Conservation (phyloP, 1,284 basidiomycete species). For the Apiotrichum mycotoxinovorans region DNA sequence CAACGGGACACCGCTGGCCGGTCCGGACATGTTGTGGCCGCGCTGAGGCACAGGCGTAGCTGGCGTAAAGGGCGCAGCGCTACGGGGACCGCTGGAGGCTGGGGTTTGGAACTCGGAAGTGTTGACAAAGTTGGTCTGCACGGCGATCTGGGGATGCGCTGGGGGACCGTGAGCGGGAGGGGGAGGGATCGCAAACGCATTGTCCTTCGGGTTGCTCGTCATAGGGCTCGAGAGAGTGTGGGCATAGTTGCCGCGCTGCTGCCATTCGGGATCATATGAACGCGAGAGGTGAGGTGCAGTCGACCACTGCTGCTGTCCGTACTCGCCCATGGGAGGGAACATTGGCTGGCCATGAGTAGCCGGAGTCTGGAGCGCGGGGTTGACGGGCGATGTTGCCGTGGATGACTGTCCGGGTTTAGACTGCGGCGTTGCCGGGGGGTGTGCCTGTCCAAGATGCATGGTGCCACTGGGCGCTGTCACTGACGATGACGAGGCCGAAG, state of each 20-base stretch:
- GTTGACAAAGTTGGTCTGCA: slow-evolving; percentile 1
- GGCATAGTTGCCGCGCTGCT: slow-evolving; percentile 7
- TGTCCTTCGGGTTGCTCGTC: background rate
- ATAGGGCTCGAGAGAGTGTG: slow-evolving; percentile 10
- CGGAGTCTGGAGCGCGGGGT: slow-evolving; percentile 19
- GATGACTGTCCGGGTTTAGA: slow-evolving; percentile 1
- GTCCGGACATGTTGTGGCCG: background rate
- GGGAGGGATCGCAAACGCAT: background rate
- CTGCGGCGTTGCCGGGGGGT: background rate
- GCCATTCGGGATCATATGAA: slow-evolving; percentile 6
- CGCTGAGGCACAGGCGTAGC: slow-evolving; percentile 2
- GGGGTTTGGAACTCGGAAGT: background rate
- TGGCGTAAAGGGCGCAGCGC: background rate
- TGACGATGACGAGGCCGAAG: background rate
- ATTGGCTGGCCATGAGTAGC: slow-evolving; percentile 5
- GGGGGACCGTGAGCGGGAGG: background rate
- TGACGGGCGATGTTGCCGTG: slow-evolving; percentile 10
- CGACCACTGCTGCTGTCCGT: slow-evolving; percentile 10
- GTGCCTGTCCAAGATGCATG: slow-evolving; percentile 2
- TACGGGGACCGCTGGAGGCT: background rate
- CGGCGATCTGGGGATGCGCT: background rate
- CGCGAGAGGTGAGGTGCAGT: slow-evolving; percentile 6
- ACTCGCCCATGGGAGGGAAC: slow-evolving; percentile 2
- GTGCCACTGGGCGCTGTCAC: background rate
- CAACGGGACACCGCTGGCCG: background rate